Conservation (phyloP, 306 rosid genomes). For the Astragalus glycyphyllos region DNA sequence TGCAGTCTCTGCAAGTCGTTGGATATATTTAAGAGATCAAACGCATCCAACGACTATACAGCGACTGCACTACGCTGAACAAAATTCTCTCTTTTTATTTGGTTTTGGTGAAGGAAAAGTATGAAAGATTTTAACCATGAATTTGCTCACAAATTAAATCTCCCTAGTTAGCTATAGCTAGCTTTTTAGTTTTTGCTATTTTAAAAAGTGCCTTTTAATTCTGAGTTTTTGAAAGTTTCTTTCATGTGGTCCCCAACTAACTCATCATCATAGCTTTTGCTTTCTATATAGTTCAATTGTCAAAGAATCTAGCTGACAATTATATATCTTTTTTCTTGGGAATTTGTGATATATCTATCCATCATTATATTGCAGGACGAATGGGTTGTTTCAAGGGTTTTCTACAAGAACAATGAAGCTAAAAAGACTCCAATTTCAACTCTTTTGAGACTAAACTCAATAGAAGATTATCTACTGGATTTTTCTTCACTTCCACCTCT, state of each 20-base stretch:
- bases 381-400: constrained; percentile 86
- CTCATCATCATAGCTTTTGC: constrained; percentile 25
- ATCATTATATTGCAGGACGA: constrained; percentile 71
- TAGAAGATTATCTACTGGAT: constrained; percentile 59
- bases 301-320: constrained; percentile 36
- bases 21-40: too few relatives aligned
- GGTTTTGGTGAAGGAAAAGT: background rate
- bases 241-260: constrained; percentile 46
- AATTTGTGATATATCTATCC: background rate
- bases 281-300: constrained; percentile 40
- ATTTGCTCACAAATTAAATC: constrained; percentile 8
- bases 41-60: too few relatives aligned
- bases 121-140: constrained; percentile 30
- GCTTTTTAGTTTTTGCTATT: constrained; percentile 6
- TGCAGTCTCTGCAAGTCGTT: too few relatives aligned
- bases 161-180: background rate
- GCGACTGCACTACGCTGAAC: background rate
- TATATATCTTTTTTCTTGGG: background rate
- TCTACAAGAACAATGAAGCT: constrained; percentile 62
- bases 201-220: constrained; percentile 33
- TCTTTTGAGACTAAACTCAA: constrained; percentile 49
- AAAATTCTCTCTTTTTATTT: background rate
- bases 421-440: constrained; percentile 40
- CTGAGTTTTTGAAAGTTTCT: constrained; percentile 52
- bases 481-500: constrained; percentile 76